phyloP scores from a whole-genome alignment of 345 rosid genomes.

The Isatis tinctoria region DNA sequence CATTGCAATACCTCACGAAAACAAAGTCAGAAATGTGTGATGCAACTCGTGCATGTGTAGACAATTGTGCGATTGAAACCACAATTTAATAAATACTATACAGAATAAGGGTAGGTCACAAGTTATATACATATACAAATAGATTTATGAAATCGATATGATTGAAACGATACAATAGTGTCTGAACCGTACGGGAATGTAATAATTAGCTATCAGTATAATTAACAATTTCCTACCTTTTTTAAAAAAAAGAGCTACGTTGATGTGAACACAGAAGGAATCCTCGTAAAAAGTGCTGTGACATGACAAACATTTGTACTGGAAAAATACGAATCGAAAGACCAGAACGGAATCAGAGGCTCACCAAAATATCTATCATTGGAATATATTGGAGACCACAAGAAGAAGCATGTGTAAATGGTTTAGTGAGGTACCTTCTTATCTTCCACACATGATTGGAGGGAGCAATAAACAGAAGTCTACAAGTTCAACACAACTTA shows the following conservation, averaged over 20 bases:
- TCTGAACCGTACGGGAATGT: conserved; percentile 23
- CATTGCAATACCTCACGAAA: background rate
- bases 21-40: background rate
- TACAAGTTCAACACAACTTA: background rate
- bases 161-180: conserved; percentile 14
- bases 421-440: conserved; percentile 7
- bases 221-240: conserved; percentile 10
- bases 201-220: conserved; percentile 23
- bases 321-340: conserved; percentile 20
- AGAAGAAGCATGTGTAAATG: background rate
- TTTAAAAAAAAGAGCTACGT: conserved; percentile 5
- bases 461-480: background rate
- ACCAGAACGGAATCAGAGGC: conserved; percentile 15
- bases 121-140: background rate
- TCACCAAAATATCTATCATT: conserved; percentile 23
- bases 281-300: conserved; percentile 32
- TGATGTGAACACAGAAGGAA: conserved; percentile 20
- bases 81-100: background rate
- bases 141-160: conserved; percentile 4
- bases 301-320: conserved; percentile 26
- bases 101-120: conserved; percentile 8
- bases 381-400: conserved; percentile 1
- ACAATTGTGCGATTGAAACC: background rate
- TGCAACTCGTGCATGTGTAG: conserved; percentile 8
- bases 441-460: background rate